Evolutionary conservation across 257 asterid species (phyloP).

Genomic region (Scutellaria barbata): DNA sequence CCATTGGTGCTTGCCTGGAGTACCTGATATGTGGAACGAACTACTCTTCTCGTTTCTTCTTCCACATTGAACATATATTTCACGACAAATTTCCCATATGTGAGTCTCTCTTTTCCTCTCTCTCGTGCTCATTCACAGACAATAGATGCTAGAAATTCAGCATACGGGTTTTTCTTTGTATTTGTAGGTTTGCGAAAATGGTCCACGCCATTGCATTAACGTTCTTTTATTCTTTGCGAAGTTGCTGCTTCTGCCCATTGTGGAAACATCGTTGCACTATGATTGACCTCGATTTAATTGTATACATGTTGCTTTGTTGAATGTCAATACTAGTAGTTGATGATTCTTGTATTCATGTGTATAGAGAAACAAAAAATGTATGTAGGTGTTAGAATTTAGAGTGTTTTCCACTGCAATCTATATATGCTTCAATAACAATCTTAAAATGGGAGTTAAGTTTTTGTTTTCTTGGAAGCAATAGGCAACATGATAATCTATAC

Average conservation of each 20-base stretch:
- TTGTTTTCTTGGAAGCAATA: slow-evolving; percentile 49
- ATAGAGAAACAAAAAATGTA: slow-evolving; percentile 10
- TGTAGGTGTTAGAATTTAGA: neutral
- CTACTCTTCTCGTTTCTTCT: slow-evolving; percentile 60
- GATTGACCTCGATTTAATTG: too few relatives aligned
- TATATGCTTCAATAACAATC: slow-evolving; percentile 32
- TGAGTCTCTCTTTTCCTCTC: slow-evolving; percentile 29
- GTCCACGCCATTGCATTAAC: neutral
- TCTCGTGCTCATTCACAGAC: neutral
- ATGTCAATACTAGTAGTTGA: slow-evolving; percentile 2
- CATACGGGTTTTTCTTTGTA: neutral
- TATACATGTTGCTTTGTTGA: slow-evolving; percentile 19
- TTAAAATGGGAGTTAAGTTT: slow-evolving; percentile 54
- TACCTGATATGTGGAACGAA: slow-evolving; percentile 90
- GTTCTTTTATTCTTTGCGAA: slow-evolving; percentile 39
- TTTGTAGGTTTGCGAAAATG: neutral
- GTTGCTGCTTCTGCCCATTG: slow-evolving; percentile 17
- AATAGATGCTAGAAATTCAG: neutral
- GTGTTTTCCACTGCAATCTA: slow-evolving; percentile 51
- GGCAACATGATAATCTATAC: slow-evolving; percentile 23
- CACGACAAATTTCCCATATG: slow-evolving; percentile 23
- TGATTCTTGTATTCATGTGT: slow-evolving; percentile 29
- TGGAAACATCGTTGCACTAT: neutral
- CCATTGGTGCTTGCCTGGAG: slow-evolving; percentile 98
- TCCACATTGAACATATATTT: slow-evolving; percentile 31